phyloP scores from a whole-genome alignment of 2,329 filamentous ascomycete species.

The Aspergillus caelatus region DNA sequence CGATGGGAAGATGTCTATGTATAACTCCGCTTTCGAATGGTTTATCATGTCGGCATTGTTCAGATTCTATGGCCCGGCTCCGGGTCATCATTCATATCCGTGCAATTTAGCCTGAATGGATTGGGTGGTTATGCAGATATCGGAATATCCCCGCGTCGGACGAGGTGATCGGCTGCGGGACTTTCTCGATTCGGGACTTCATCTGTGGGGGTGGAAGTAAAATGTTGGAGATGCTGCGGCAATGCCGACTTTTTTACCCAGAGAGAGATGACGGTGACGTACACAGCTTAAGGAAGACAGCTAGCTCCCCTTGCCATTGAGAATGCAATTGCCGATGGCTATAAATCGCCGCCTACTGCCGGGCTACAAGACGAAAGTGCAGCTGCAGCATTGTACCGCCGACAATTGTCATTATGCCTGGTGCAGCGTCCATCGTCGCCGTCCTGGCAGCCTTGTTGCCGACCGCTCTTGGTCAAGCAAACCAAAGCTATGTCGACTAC shows the following conservation, averaged over 20 bases:
- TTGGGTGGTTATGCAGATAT: not conserved
- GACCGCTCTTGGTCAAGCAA: conserved; percentile 27
- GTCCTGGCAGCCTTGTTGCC: conserved; percentile 27
- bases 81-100: no score
- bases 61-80: not conserved
- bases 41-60: not conserved
- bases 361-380: not conserved
- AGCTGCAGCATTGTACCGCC: not conserved
- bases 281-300: conserved; percentile 8
- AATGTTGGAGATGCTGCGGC: not conserved
- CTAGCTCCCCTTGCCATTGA: not conserved
- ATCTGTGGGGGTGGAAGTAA: conserved; percentile 14
- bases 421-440: conserved; percentile 19
- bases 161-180: conserved; percentile 26
- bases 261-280: not conserved
- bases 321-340: conserved; percentile 1
- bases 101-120: conserved; percentile 13
- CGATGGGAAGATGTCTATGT: not conserved
- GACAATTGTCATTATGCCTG: conserved; percentile 19
- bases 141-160: conserved; percentile 16
- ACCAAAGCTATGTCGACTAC: conserved; percentile 32
- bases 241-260: not conserved
- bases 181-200: conserved; percentile 19
- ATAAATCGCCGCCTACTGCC: conserved; percentile 7
- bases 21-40: not conserved